A percentile compares a stretch with the other conserved stretches of the same genome.
Conservation (phyloP, 495 filamentous ascomycete genomes). For the Achaetomiella virescens region DNA sequence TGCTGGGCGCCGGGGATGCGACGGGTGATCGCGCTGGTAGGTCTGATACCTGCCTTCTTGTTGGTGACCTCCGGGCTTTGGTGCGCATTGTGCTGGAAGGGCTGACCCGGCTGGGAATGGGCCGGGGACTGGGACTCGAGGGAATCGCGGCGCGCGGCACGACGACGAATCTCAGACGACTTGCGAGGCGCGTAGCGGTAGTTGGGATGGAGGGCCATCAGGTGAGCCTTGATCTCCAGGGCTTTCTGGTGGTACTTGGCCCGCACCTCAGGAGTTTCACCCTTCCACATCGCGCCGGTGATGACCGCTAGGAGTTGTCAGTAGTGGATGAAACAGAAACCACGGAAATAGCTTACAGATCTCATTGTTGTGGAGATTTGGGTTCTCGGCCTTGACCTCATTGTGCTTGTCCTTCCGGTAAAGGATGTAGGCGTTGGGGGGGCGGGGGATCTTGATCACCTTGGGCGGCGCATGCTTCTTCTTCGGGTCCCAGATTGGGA, state of each 20-base stretch:
- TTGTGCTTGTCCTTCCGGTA: conserved; percentile 19
- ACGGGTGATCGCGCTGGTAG: conserved; percentile 5
- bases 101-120: no score
- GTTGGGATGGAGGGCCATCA: conserved; percentile 14
- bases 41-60: not conserved
- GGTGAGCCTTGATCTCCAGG: conserved; percentile 13
- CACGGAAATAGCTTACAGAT: conserved; percentile 14
- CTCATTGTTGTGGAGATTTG: conserved; percentile 21
- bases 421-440: conserved; percentile 24
- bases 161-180: conserved; percentile 8
- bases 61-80: not conserved
- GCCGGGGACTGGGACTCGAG: no score
- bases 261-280: conserved; percentile 14
- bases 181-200: no score
- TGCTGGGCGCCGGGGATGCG: conserved; percentile 4
- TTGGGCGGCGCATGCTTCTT: conserved; percentile 3
- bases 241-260: conserved; percentile 11
- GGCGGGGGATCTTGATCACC: conserved; percentile 19
- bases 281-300: conserved; percentile 20
- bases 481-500: conserved; percentile 10
- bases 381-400: conserved; percentile 9
- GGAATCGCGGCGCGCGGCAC: no score
- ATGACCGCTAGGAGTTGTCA: conserved; percentile 18
- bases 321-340: not conserved
- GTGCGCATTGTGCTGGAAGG: conserved; percentile 1